Evolutionary conservation across 139 green algal genomes (phyloP).

Genomic region (Tetradesmus obliquus): DNA sequence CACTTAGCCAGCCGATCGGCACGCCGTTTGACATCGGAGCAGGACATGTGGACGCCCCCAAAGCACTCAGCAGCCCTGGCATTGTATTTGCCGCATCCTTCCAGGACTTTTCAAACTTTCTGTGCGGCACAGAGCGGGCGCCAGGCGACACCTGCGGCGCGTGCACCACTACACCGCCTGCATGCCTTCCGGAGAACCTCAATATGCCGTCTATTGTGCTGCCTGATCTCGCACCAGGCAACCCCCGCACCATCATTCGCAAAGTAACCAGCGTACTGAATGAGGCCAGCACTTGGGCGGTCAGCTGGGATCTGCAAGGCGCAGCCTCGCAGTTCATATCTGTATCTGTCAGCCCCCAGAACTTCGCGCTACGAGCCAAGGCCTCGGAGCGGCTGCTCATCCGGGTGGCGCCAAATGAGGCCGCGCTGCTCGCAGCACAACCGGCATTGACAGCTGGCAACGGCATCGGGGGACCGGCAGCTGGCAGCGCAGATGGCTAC

Average conservation of each 20-base stretch:
- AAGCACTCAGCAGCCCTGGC: not conserved
- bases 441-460: no score
- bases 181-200: not conserved
- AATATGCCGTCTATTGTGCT: conserved; percentile 3
- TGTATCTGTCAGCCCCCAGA: no score
- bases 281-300: no score
- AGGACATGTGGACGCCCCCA: not conserved
- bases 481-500: no score
- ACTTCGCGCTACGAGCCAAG: no score
- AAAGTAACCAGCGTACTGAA: not conserved
- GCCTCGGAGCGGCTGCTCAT: no score
- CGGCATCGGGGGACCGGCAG: no score
- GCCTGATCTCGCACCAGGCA: not conserved
- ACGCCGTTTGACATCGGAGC: conserved; percentile 10
- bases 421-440: no score
- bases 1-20: conserved; percentile 1
- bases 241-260: not conserved
- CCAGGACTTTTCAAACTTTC: not conserved
- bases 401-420: no score
- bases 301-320: no score
- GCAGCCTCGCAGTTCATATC: no score
- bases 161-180: no score
- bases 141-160: not conserved
- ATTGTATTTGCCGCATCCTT: not conserved
- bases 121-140: not conserved